Evolutionary conservation across 192 early-diverging fungal species (phyloP).

Genomic region (Coemansia sp.): DNA sequence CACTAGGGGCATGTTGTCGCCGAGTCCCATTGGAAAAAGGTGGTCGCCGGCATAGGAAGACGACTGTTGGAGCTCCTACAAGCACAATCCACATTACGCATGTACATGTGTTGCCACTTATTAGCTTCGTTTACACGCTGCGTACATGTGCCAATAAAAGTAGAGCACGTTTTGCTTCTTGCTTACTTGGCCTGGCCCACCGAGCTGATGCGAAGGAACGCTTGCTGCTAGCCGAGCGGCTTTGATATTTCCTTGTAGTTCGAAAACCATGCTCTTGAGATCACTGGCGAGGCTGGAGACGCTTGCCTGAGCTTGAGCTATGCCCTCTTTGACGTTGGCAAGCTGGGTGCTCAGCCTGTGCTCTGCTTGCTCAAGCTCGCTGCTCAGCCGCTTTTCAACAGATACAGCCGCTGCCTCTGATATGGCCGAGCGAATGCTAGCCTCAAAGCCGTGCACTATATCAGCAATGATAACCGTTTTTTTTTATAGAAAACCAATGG

Average conservation of each 20-base stretch:
- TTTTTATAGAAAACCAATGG: background rate
- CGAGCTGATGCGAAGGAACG: no score
- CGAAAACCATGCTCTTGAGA: background rate
- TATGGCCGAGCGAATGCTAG: background rate
- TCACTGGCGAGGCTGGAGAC: background rate
- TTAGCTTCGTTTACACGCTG: background rate
- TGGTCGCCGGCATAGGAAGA: background rate
- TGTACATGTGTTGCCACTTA: background rate
- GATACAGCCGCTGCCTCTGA: background rate
- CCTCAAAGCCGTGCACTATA: background rate
- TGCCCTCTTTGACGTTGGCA: background rate
- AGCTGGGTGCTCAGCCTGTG: background rate
- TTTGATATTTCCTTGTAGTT: background rate
- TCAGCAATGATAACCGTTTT: no score
- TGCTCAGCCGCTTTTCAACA: background rate
- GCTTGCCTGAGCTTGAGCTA: background rate
- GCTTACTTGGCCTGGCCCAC: background rate
- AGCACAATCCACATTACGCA: background rate
- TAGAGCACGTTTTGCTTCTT: no score
- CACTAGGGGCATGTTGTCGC: background rate
- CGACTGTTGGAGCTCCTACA: background rate
- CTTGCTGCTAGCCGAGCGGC: background rate
- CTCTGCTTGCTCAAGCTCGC: background rate
- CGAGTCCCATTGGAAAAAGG: constrained; percentile 2
- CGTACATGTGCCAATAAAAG: no score